Base-by-base conservation (phyloP, 306 rosid genomes). In the Begonia fuchsioides region DNA sequence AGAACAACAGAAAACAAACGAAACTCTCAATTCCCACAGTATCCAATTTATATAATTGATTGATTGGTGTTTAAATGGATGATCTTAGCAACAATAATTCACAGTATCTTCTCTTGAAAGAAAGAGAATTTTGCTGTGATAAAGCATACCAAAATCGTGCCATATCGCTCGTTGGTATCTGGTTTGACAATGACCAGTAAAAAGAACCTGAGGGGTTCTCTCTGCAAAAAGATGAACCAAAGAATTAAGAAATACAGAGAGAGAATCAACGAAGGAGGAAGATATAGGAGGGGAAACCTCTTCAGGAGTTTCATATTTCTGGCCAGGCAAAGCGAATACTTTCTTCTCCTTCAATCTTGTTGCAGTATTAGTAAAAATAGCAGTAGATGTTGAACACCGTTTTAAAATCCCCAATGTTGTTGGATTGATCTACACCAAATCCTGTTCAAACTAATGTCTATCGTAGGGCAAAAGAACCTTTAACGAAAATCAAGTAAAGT, bases 111-210 rank as follows among this genome's bases (percentile, higher is more conserved):
- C 35, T 4, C 35, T 8, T 2, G 8, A 26, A 26, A 8, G 35
- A 8, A 26, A 26, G 35, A 26, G 35, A 26, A 26, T 26, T 26
- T 26, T 26, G 35, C 5, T 26, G 8, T 4, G 8, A 53, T 45
- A 54, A 17, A 32, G 53, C 72, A 65, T 54, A 79, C 94, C 93
- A 82, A 71, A 82, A 87, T 58, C 83, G 92, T 7, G 96, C 87
- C 95, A 90, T 90, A 71, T 84, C 85, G 68, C 97, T 90, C 26
- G 72, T 17, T 13, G 97, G 92, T 54, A 81, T 90, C 72, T 90
- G 97, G 64, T 84, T 57, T 16, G 93, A 90, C 63, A 90, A 70
- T 43, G 97, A 84, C 61, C 81, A 87, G 0, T 83, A 82, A 75
- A 75, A 87, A 87, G 61, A 83, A 68, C 76, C 96, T 65, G 65